Evolutionary conservation across 1,284 basidiomycete genomes (phyloP).

Genomic region (Pseudozyma tsukubaensis): DNA sequence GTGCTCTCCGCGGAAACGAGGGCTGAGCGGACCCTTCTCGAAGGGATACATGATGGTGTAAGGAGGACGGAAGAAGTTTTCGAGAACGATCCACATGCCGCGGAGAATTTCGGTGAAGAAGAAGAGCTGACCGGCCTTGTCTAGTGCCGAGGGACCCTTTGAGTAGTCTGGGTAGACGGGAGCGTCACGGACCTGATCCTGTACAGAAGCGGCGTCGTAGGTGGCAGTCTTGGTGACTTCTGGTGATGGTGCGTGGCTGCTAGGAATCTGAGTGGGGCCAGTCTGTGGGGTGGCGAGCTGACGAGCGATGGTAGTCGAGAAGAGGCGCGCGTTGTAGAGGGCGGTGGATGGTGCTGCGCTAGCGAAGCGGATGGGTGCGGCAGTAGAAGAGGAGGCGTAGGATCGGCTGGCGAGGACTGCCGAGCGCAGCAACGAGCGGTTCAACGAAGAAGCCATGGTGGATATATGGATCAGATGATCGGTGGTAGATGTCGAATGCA

Average conservation of each 20-base stretch:
- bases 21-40: slow-evolving; percentile 96
- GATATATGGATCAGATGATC: neutral
- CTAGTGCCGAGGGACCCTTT: slow-evolving; percentile 75
- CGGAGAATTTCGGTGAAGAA: slow-evolving; percentile 98
- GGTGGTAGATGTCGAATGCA: slow-evolving; percentile 1
- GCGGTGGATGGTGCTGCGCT: slow-evolving; percentile 31
- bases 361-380: slow-evolving; percentile 38
- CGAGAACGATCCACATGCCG: slow-evolving; percentile 99
- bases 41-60: slow-evolving; percentile 86
- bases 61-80: slow-evolving; percentile 95
- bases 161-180: slow-evolving; percentile 69
- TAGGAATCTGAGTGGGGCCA: slow-evolving; percentile 38
- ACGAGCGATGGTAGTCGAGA: slow-evolving; percentile 45
- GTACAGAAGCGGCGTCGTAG: slow-evolving; percentile 31
- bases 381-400: slow-evolving; percentile 35
- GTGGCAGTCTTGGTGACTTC: slow-evolving; percentile 41
- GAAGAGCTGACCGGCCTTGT: slow-evolving; percentile 96
- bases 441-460: slow-evolving; percentile 46
- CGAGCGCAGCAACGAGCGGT: slow-evolving; percentile 49
- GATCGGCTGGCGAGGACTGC: slow-evolving; percentile 46
- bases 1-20: slow-evolving; percentile 98
- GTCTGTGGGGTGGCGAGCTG: slow-evolving; percentile 49
- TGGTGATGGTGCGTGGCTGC: slow-evolving; percentile 31
- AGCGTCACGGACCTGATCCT: slow-evolving; percentile 25
- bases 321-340: slow-evolving; percentile 39